Evolutionary conservation across 768 basidiomycete species (phyloP), one percentile per base, ranked within the genome.

Genomic region (Hortiboletus flavorubellus): DNA sequence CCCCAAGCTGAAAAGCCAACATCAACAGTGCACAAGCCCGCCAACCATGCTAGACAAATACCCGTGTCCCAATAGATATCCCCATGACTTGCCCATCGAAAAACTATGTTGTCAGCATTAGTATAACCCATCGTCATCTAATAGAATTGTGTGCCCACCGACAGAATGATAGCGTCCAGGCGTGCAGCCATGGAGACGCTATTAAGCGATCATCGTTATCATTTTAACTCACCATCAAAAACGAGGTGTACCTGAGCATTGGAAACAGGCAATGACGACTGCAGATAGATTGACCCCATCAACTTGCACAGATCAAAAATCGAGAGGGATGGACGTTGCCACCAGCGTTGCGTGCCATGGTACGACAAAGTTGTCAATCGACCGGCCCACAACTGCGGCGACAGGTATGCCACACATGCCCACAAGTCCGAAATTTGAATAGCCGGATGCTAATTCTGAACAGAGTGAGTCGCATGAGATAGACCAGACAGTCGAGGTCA

Each of bases 21-120:
- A 80, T 80, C 12, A 90, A 73, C 29, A 75, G 76, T 0, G 87
- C 84, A 2, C 79, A 80, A 0, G 87, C 77, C 35, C 82, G 76
- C 89, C 89, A 92, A 15, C 91, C 91, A 59, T 81, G 73, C 14
- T 73, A 60, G 30, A 86, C 77, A 70, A 90, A 93, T 2, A 93
- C 79, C 33, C 80, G 68, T 0, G 89, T 87, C 31, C 89, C 86
- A 1, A 86, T 85, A 0, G 87, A 78, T 0, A 90, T 91, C 16
- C 91, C 91, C 71, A 88, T 84, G 10, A 92, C 86, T 73, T 93
- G 90, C 0, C 91, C 91, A 26, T 89, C 77, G 69, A 91, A 90
- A 30, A 87, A 59, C 72, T 77, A 49, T 26, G 26, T 7, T 10
- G 11, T 1, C 39, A n/a, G n/a, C 42, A 21, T 60, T 40, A 42